Percentiles rank a stretch among this genome's conserved stretches.
Evolutionary conservation across 305 asterid species (phyloP).

Genomic region (Fraxinus platypoda): DNA sequence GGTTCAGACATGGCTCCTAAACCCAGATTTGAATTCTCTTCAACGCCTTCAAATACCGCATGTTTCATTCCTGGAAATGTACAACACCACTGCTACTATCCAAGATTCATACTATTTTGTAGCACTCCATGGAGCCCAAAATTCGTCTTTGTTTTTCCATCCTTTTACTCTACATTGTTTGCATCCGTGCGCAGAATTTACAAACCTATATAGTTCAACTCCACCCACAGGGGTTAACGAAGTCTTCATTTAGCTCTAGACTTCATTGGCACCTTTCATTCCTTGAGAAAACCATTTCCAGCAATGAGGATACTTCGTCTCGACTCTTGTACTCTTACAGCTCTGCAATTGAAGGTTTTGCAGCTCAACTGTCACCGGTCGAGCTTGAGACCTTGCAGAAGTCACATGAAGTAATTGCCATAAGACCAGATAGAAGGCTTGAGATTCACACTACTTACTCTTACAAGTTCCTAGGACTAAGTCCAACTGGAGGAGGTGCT

Average conservation of each 20-base stretch:
- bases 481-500: conserved; percentile 51
- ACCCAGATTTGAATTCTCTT: conserved; percentile 22
- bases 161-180: conserved; percentile 29
- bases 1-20: conserved; percentile 24
- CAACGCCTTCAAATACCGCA: conserved; percentile 68
- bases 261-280: conserved; percentile 81
- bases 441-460: conserved; percentile 79
- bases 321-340: conserved; percentile 78
- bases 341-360: conserved; percentile 81
- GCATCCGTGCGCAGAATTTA: conserved; percentile 38
- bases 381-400: conserved; percentile 46
- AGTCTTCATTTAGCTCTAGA: conserved; percentile 42
- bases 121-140: conserved; percentile 38
- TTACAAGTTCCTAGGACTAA: conserved; percentile 73
- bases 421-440: conserved; percentile 59
- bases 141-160: conserved; percentile 25
- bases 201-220: conserved; percentile 84
- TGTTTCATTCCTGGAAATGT: conserved; percentile 9
- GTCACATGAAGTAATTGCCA: conserved; percentile 55
- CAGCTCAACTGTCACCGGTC: conserved; percentile 53
- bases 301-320: conserved; percentile 43
- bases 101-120: conserved; percentile 19
- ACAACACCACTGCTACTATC: conserved; percentile 13
- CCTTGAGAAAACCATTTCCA: conserved; percentile 44
- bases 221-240: conserved; percentile 52